These are phyloP conservation scores for Arachnomyces sp. DNA, from an alignment of 2,329 filamentous ascomycete species.

Conservation along the genomic window DNA sequence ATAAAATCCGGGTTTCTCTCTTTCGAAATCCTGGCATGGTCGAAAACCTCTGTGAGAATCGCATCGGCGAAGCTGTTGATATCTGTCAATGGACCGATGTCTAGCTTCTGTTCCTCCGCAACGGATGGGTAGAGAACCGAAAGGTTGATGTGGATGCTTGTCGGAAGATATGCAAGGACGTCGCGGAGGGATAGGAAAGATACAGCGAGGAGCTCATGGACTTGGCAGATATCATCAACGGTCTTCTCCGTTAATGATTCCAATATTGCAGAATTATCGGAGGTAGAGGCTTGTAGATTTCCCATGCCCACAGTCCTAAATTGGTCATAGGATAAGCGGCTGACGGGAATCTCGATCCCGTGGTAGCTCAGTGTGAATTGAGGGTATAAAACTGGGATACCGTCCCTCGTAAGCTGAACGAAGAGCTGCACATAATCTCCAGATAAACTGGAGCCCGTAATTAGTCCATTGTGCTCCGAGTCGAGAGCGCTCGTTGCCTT, in stretches of 20 bases:
- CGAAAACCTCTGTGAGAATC: conserved; percentile 78
- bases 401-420: conserved; percentile 84
- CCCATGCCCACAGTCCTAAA: conserved; percentile 39
- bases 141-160: conserved; percentile 80
- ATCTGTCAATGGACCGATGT: conserved; percentile 67
- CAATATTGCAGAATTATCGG: conserved; percentile 20
- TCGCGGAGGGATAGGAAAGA: conserved; percentile 75
- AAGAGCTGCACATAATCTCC: conserved; percentile 92
- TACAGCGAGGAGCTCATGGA: conserved; percentile 64
- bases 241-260: conserved; percentile 26
- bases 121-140: conserved; percentile 79
- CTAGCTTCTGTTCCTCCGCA: conserved; percentile 62
- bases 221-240: conserved; percentile 47
- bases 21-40: conserved; percentile 69
- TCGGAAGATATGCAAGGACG: conserved; percentile 65
- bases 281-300: conserved; percentile 21
- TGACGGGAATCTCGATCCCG: conserved; percentile 73
- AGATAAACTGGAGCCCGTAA: conserved; percentile 89
- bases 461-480: conserved; percentile 73
- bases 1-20: conserved; percentile 63
- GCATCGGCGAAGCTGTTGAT: conserved; percentile 82
- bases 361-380: conserved; percentile 71
- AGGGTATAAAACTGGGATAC: conserved; percentile 79
- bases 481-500: conserved; percentile 94
- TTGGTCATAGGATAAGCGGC: conserved; percentile 62